Conservation (phyloP, 176 grass and related monocot genomes). For the Paspalum notatum region DNA sequence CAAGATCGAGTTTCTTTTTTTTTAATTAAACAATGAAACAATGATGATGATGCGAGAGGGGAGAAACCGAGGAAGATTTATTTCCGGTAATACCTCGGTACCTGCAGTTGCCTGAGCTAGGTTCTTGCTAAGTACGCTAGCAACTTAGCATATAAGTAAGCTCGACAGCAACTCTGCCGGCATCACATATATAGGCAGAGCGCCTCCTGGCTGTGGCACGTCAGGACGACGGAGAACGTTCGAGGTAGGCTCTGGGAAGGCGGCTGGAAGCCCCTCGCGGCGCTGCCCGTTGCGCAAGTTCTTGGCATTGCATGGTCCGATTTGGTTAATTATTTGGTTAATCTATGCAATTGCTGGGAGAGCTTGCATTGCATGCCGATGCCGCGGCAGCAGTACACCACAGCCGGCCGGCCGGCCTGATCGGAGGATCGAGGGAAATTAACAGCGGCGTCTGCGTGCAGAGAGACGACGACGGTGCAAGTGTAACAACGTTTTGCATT, state of each 20-base stretch:
- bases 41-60: neutral
- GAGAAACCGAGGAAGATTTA: neutral
- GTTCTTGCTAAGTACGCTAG: neutral
- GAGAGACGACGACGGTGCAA: neutral
- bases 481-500: neutral
- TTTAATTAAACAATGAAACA: no score
- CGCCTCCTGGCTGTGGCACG: neutral
- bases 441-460: neutral
- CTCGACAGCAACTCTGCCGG: slow-evolving; percentile 10
- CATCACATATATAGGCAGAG: neutral
- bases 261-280: neutral
- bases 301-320: neutral
- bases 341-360: neutral
- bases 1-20: no score
- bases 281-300: neutral
- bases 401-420: neutral
- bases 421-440: neutral
- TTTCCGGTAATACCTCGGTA: neutral
- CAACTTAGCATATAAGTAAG: neutral
- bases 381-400: neutral
- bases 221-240: slow-evolving; percentile 1
- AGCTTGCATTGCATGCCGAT: neutral
- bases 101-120: neutral
- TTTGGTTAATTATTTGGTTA: no score
- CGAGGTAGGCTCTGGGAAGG: slow-evolving; percentile 25